A percentile compares a stretch with the other conserved stretches of the same genome.
Conservation (phyloP, 202 grass and related monocot species). For the Digitaria exilis region DNA sequence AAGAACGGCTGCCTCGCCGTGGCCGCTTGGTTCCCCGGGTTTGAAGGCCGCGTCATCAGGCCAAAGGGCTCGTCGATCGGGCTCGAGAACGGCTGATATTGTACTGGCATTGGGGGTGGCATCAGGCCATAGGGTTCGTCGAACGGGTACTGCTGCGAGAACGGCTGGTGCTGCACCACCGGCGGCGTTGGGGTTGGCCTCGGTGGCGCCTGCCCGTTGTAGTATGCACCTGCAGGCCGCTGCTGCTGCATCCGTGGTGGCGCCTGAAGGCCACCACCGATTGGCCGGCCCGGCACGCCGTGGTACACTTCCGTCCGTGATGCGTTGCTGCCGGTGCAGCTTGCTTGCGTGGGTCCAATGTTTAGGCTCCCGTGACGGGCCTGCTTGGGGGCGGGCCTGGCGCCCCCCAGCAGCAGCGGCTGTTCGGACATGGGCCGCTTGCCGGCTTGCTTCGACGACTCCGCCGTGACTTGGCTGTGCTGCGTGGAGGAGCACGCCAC, state of each 20-base stretch:
- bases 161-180: not conserved
- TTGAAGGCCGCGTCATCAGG: not conserved
- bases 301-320: not conserved
- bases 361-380: not conserved
- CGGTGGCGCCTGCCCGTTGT: not conserved
- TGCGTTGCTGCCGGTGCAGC: not conserved
- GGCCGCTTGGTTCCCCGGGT: not conserved
- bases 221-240: too few species aligned
- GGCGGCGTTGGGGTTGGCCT: not conserved
- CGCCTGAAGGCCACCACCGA: too few species aligned
- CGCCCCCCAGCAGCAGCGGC: too few species aligned
- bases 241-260: too few species aligned
- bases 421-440: constrained; percentile 12
- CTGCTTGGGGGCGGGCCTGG: not conserved
- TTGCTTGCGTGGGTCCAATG: not conserved
- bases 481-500: not conserved
- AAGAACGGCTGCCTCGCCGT: not conserved
- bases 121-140: not conserved
- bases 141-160: not conserved
- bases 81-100: not conserved
- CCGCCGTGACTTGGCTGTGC: not conserved
- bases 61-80: not conserved
- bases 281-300: too few species aligned
- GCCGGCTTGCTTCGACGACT: not conserved
- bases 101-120: not conserved